These are phyloP conservation scores for Rhizoctonia solani DNA, from an alignment of 1,284 basidiomycete genomes.

Conservation along the genomic window DNA sequence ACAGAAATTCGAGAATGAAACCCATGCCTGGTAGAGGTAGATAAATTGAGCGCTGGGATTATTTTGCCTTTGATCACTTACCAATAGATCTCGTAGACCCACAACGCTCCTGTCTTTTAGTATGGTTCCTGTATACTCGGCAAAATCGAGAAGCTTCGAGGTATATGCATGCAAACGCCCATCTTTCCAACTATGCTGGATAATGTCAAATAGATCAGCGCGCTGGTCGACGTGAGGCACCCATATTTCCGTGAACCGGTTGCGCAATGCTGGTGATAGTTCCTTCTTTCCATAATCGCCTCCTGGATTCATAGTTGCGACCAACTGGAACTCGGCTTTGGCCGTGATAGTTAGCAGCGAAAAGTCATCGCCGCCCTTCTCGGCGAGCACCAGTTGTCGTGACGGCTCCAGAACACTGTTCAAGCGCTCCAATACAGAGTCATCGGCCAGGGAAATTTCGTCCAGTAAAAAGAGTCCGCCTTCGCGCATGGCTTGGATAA, in stretches of 20 bases:
- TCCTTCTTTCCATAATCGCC: conserved; percentile 99
- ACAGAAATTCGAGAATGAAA: conserved; percentile 75
- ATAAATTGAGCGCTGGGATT: background rate
- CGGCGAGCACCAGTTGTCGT: conserved; percentile 89
- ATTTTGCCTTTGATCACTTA: conserved; percentile 49
- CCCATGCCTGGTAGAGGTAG: conserved; percentile 73
- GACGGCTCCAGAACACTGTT: conserved; percentile 96
- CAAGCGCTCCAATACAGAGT: conserved; percentile 95
- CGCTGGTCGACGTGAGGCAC: conserved; percentile 85
- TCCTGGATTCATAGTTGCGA: conserved; percentile 99
- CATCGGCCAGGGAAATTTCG: conserved; percentile 97
- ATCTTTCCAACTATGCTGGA: conserved; percentile 72
- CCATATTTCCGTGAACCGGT: conserved; percentile 99
- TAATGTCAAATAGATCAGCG: conserved; percentile 78
- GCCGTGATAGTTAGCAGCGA: conserved; percentile 73
- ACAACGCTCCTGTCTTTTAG: conserved; percentile 71
- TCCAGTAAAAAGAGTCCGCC: conserved; percentile 92
- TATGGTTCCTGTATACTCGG: conserved; percentile 74
- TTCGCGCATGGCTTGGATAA: conserved; percentile 87
- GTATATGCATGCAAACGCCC: conserved; percentile 65
- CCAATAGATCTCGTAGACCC: conserved; percentile 88
- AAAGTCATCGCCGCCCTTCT: conserved; percentile 79
- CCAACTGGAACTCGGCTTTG: conserved; percentile 75
- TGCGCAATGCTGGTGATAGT: conserved; percentile 93
- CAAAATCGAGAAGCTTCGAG: conserved; percentile 73